A percentile compares a stretch with the other conserved stretches of the same genome.
Conservation (phyloP, 2,329 filamentous ascomycete species). For the Stachybotrys chlorohalonatus region DNA sequence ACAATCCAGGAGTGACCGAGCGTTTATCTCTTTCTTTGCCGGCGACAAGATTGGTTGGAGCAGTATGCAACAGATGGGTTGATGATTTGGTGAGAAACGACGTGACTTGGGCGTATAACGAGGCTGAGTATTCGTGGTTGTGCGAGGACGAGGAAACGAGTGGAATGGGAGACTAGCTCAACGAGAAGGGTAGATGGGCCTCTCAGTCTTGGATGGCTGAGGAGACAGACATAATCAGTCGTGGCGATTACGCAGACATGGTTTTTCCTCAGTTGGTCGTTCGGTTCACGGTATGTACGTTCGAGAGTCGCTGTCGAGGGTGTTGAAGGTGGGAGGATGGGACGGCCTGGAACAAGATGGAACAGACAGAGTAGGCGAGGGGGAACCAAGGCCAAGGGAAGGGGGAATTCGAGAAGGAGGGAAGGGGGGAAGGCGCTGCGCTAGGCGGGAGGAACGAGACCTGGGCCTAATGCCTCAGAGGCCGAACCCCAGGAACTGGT, state of each 20-base stretch:
- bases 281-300: conserved; percentile 7
- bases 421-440: not conserved
- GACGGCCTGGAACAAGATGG: conserved; percentile 5
- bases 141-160: conserved; percentile 22
- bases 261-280: not conserved
- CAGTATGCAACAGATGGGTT: not conserved
- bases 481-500: conserved; percentile 3
- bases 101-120: not conserved
- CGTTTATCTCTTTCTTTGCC: too few species aligned
- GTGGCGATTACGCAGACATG: not conserved
- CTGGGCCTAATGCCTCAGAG: conserved; percentile 3
- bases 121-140: not conserved
- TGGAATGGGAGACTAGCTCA: conserved; percentile 40
- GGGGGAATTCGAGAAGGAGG: not conserved
- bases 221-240: conserved; percentile 25
- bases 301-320: conserved; percentile 7
- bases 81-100: not conserved
- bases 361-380: not conserved
- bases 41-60: too few species aligned
- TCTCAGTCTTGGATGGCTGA: conserved; percentile 18
- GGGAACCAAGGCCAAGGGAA: not conserved
- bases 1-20: too few species aligned
- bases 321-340: conserved; percentile 1
- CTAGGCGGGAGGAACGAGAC: not conserved
- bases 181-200: conserved; percentile 15